Percentiles rank a stretch among this genome's conserved stretches.
Evolutionary conservation across 2,329 filamentous ascomycete species (phyloP).

Genomic region (Colletotrichum gigasporum): DNA sequence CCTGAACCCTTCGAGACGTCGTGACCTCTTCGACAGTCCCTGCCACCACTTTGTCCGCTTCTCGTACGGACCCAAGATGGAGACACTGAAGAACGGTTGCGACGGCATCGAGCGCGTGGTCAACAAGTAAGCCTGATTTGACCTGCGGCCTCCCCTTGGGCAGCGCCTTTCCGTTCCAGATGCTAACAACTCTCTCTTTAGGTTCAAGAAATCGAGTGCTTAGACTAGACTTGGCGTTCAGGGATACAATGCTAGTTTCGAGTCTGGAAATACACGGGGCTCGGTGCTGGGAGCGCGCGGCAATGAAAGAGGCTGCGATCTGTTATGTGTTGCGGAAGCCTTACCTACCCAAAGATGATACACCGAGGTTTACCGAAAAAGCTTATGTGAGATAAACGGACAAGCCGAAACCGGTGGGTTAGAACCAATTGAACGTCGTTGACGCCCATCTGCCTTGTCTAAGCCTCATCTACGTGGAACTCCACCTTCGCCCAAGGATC

Average conservation of each 20-base stretch:
- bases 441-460: too few species aligned
- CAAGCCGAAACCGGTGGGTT: not conserved
- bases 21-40: constrained; percentile 92
- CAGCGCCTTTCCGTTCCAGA: too few species aligned
- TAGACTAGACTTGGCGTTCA: not conserved
- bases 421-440: not conserved
- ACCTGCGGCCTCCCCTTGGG: not conserved
- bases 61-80: constrained; percentile 86
- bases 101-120: constrained; percentile 88
- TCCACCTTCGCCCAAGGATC: too few species aligned
- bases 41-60: constrained; percentile 93
- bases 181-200: not conserved
- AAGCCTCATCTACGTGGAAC: too few species aligned
- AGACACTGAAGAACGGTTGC: constrained; percentile 79
- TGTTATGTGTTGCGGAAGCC: not conserved
- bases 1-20: constrained; percentile 86
- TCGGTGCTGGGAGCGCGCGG: not conserved
- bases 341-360: not conserved
- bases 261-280: not conserved
- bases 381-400: not conserved
- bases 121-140: constrained; percentile 64
- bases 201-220: constrained; percentile 11
- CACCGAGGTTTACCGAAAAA: not conserved
- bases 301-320: not conserved
- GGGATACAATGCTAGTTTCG: not conserved